Percentiles rank a stretch among this genome's conserved stretches.
phyloP scores from a whole-genome alignment of 805 yeast species.

The Blastobotrys terrestris region DNA sequence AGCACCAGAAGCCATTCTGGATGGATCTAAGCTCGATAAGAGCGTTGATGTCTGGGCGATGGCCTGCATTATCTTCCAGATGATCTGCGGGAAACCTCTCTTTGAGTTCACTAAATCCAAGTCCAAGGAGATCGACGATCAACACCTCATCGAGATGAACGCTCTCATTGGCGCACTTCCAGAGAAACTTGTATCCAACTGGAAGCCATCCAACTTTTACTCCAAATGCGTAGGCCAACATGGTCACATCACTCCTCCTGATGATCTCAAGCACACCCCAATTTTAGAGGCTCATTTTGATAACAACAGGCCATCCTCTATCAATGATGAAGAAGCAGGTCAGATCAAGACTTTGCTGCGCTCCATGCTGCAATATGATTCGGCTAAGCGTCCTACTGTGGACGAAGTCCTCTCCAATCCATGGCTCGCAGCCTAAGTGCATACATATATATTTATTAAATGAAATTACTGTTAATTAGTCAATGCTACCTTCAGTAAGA shows the following conservation, averaged over 20 bases:
- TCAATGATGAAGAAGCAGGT: conserved; percentile 3
- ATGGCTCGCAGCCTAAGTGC: conserved; percentile 48
- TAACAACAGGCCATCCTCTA: conserved; percentile 1
- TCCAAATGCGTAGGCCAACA: conserved; percentile 3
- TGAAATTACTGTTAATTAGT: too few relatives aligned
- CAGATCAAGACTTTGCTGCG: conserved; percentile 6
- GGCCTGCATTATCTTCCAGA: conserved; percentile 6
- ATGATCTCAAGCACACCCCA: conserved; percentile 7
- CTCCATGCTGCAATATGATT: conserved; percentile 64
- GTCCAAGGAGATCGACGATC: conserved; percentile 8
- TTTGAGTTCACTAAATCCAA: conserved; percentile 7
- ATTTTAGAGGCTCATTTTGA: conserved; percentile 7
- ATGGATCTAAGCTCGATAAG: neutral
- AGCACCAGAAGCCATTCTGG: conserved; percentile 7
- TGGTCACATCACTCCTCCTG: conserved; percentile 7
- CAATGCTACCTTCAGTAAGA: too few relatives aligned
- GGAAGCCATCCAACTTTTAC: conserved; percentile 8
- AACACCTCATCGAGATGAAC: conserved; percentile 6
- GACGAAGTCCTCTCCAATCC: conserved; percentile 57
- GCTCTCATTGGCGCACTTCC: conserved; percentile 6
- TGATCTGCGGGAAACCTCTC: conserved; percentile 4
- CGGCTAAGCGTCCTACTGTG: conserved; percentile 63
- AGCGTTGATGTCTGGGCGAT: conserved; percentile 7
- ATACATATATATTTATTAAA: neutral
- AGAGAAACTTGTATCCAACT: conserved; percentile 3